Evolutionary conservation across 768 basidiomycete species (phyloP).

Genomic region (Leccinum incarnatum): DNA sequence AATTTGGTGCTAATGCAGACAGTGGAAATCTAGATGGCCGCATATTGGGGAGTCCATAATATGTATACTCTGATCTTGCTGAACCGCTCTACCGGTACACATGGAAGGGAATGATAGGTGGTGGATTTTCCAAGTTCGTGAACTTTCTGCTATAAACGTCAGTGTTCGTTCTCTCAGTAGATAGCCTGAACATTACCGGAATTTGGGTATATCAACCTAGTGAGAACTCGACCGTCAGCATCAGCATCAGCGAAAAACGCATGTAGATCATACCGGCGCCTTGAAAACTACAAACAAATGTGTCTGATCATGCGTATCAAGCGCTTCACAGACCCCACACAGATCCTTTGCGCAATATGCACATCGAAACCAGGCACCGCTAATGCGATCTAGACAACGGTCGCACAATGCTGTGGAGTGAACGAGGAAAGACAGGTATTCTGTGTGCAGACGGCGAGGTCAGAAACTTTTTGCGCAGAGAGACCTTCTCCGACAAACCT

Average conservation of each 20-base stretch:
- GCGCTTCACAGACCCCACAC: slow-evolving; percentile 77
- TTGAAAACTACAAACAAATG: slow-evolving; percentile 92
- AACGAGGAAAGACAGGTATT: slow-evolving; percentile 56
- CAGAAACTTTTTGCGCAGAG: neutral
- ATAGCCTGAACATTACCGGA: slow-evolving; percentile 47
- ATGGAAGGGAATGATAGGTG: slow-evolving; percentile 61
- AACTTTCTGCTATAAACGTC: slow-evolving; percentile 40
- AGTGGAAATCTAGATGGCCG: neutral
- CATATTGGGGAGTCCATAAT: neutral
- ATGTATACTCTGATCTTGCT: slow-evolving; percentile 3
- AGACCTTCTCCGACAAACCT: slow-evolving; percentile 39
- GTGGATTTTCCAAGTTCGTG: slow-evolving; percentile 56
- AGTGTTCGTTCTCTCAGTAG: slow-evolving; percentile 5
- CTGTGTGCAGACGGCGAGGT: slow-evolving; percentile 34
- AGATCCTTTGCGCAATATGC: slow-evolving; percentile 85
- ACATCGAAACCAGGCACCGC: slow-evolving; percentile 90
- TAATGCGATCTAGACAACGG: slow-evolving; percentile 75
- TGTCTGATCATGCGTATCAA: slow-evolving; percentile 78
- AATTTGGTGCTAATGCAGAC: slow-evolving; percentile 5
- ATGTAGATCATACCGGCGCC: slow-evolving; percentile 51
- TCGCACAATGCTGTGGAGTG: slow-evolving; percentile 81
- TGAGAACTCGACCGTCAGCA: slow-evolving; percentile 9
- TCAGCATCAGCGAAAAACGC: neutral
- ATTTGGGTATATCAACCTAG: slow-evolving; percentile 71
- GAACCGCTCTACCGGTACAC: slow-evolving; percentile 46